A percentile compares a stretch with the other conserved stretches of the same genome.
These are phyloP conservation scores for Globisporangium emineosum DNA, from an alignment of 352 stramenopile genomes.

Conservation along the genomic window DNA sequence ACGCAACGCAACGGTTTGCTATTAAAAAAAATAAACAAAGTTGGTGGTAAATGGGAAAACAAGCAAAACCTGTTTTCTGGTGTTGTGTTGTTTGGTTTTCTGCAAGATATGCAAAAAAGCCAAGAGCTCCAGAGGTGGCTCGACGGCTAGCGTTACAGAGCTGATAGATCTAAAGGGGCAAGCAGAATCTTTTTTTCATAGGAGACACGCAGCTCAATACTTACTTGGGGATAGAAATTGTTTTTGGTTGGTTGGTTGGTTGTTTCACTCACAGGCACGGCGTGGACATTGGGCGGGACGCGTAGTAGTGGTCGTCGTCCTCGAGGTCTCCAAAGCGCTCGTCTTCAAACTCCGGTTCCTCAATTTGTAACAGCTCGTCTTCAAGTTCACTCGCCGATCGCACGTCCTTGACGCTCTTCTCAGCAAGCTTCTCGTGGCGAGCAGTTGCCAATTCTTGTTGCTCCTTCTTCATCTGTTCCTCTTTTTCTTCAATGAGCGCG, in stretches of 20 bases:
- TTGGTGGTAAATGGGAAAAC: neutral
- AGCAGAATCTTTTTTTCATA: neutral
- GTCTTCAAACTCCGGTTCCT: slow-evolving; percentile 15
- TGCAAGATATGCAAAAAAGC: too few relatives aligned
- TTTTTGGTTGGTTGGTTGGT: neutral
- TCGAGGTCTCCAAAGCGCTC: slow-evolving; percentile 14
- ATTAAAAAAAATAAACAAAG: slow-evolving; percentile 5
- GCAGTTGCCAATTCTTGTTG: neutral
- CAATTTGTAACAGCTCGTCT: slow-evolving; percentile 5
- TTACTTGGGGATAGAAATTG: neutral
- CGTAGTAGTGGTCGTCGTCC: slow-evolving; percentile 21
- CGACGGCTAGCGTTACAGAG: too few relatives aligned
- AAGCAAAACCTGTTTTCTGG: too few relatives aligned
- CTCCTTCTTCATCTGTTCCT: neutral
- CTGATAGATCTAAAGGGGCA: neutral
- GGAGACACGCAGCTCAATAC: slow-evolving; percentile 4
- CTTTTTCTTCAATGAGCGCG: neutral
- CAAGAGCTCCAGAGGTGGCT: too few relatives aligned
- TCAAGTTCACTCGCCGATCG: slow-evolving; percentile 4
- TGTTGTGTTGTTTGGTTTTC: too few relatives aligned
- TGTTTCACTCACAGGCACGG: slow-evolving; percentile 14
- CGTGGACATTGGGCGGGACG: slow-evolving; percentile 17
- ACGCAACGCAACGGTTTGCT: neutral
- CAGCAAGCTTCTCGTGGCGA: neutral
- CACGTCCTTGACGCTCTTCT: neutral